A percentile compares a stretch with the other conserved stretches of the same genome.
Conservation (phyloP, 2,329 filamentous ascomycete species). For the Cadophora luteo-olivacea region DNA sequence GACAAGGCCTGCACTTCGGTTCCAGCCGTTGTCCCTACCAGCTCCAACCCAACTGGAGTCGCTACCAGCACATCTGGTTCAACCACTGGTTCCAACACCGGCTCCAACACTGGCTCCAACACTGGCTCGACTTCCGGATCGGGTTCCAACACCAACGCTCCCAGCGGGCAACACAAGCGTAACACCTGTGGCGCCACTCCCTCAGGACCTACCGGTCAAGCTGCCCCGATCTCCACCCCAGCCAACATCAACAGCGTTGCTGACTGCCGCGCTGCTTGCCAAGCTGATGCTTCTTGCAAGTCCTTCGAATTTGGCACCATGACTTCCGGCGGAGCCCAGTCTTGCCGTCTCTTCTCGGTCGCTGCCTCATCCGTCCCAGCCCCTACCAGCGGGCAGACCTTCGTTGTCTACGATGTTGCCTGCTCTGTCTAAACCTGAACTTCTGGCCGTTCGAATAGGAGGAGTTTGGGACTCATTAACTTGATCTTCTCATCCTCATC, state of each 20-base stretch:
- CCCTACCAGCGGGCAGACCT: conserved; percentile 23
- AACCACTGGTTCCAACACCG: conserved; percentile 9
- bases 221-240: conserved; percentile 22
- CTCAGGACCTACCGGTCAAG: conserved; percentile 17
- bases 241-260: conserved; percentile 26
- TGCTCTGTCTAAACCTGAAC: conserved; percentile 18
- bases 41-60: conserved; percentile 28
- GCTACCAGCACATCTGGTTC: conserved; percentile 5
- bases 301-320: conserved; percentile 34
- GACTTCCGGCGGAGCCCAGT: conserved; percentile 19
- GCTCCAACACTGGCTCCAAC: conserved; percentile 12
- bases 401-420: conserved; percentile 29
- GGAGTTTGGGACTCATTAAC: neutral
- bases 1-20: conserved; percentile 32
- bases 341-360: conserved; percentile 35
- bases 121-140: conserved; percentile 13
- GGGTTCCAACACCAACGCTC: conserved; percentile 10
- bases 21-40: conserved; percentile 30
- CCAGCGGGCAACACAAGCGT: conserved; percentile 8
- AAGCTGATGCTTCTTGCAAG: conserved; percentile 27
- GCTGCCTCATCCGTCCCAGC: conserved; percentile 30
- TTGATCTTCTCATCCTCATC: conserved; percentile 1
- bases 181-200: conserved; percentile 24
- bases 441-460: neutral
- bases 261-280: conserved; percentile 29